Evolutionary conservation across 352 stramenopile genomes (phyloP), one percentile per base, ranked within the genome.

Genomic region (Phytophthora sojae): DNA sequence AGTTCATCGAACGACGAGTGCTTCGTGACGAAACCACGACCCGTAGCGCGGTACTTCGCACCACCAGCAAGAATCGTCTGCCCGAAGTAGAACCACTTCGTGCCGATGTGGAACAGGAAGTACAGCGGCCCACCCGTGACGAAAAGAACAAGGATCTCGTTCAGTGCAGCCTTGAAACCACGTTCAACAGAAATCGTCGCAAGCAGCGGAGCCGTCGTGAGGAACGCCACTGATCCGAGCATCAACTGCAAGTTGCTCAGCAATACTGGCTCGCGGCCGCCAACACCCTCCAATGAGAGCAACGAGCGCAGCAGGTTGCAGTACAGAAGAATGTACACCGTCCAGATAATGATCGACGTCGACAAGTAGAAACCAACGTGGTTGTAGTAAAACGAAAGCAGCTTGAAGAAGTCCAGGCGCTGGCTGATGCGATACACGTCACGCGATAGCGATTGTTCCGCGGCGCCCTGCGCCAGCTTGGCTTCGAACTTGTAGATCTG

Each of bases 401-500:
- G 84, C 76, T 98, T 98, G 77, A 97, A 99, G 63, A 99, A 99
- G 77, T 99, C 98, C 14, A 99, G 86, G 17, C 97, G 94, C 60
- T 99, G 90, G 57, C 95, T 97, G 67, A 99, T 97, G 29, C 98
- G 88, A 81, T 99, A 99, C 23, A 99, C 96, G 86, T 99, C 98
- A 56, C 98, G 91, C 26, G 97, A 99, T 23, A 99, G 82, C 74
- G 97, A 99, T 77, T 99, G 97, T 76, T 99, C 98, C 2, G 95
- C 98, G 11, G 97, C 97, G 55, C 98, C 98, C 79, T 99, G 97
- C 61, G 95, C 97, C 9, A 99, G 82, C 70, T 99, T 99, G 1
- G 98, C 97, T 80, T 99, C 98, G 67, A 99, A 99, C 81, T 99
- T 99, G 88, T 99, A 99, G 69, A 99, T 99, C 76, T 99, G 98